Evolutionary conservation across 192 early-diverging fungal genomes (phyloP).

Genomic region (Rhizoclosmatium globosum): DNA sequence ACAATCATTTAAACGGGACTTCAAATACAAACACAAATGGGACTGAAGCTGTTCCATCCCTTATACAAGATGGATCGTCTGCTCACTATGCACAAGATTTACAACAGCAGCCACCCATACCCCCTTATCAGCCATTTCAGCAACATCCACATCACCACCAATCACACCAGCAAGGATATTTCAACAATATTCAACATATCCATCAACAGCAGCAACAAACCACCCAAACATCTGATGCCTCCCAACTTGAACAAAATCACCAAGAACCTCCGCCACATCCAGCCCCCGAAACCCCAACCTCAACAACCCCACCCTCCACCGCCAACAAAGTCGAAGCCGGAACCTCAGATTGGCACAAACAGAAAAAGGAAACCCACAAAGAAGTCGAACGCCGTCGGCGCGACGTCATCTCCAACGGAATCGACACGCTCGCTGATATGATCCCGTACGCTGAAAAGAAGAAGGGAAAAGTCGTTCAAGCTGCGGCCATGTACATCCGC

Average conservation of each 20-base stretch:
- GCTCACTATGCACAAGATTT: not conserved
- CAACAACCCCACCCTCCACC: not conserved
- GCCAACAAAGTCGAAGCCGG: not conserved
- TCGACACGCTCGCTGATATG: conserved; percentile 76
- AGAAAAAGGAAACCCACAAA: conserved; percentile 78
- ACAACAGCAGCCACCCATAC: not conserved
- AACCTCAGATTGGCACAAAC: not conserved
- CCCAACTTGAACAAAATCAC: too few species aligned
- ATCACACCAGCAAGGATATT: not conserved
- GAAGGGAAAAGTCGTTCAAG: conserved; percentile 8
- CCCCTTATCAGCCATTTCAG: not conserved
- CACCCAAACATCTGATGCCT: too few species aligned
- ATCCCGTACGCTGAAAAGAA: conserved; percentile 14
- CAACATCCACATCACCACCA: not conserved
- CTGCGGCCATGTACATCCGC: conserved; percentile 83
- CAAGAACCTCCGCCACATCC: too few species aligned
- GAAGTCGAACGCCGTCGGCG: conserved; percentile 93
- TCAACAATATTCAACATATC: not conserved
- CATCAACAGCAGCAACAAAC: not conserved
- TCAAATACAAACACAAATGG: too few species aligned
- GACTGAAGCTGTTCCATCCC: too few species aligned
- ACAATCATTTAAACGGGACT: not conserved
- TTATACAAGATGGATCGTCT: too few species aligned
- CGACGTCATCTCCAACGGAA: conserved; percentile 90
- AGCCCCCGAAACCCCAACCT: too few species aligned